Evolutionary conservation across 441 rosid genomes (phyloP).

Genomic region (Brassica balearica): DNA sequence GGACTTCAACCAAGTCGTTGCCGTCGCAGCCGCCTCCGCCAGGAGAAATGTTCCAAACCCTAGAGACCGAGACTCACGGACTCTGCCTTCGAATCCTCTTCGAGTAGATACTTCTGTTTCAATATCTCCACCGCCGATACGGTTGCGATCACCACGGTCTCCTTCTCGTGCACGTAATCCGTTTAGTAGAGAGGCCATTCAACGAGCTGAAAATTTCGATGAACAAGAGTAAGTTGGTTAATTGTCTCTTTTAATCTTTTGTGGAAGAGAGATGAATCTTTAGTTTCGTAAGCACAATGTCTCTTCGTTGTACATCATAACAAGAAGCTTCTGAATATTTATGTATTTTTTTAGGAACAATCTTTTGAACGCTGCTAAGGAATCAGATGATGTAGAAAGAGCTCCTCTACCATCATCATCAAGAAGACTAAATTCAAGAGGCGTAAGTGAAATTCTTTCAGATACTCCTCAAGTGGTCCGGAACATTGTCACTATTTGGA

Average conservation of each 20-base stretch:
- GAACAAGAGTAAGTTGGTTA: conserved; percentile 13
- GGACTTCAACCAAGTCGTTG: conserved; percentile 58
- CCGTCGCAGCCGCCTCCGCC: conserved; percentile 2
- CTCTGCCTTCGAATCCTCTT: conserved; percentile 4
- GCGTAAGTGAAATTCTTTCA: conserved; percentile 46
- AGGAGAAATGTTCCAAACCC: conserved; percentile 17
- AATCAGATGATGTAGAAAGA: conserved; percentile 37
- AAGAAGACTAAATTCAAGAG: conserved; percentile 25
- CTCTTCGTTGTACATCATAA: neutral
- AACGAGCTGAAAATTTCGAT: conserved; percentile 35
- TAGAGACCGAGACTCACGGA: conserved; percentile 1
- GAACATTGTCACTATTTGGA: conserved; percentile 53
- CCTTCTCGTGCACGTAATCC: conserved; percentile 49
- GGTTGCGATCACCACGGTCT: conserved; percentile 53
- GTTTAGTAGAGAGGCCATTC: conserved; percentile 43
- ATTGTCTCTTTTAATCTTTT: conserved; percentile 33
- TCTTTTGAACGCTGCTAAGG: conserved; percentile 26
- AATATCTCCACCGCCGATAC: conserved; percentile 38
- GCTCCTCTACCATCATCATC: neutral
- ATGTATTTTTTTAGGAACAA: conserved; percentile 10
- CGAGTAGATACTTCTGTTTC: neutral
- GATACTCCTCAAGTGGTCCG: conserved; percentile 35
- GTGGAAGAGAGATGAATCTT: neutral
- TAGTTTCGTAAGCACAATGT: neutral
- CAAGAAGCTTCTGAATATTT: conserved; percentile 12